Conservation (phyloP, 1,139 yeast genomes). For the Scheffersomyces illinoinensis region DNA sequence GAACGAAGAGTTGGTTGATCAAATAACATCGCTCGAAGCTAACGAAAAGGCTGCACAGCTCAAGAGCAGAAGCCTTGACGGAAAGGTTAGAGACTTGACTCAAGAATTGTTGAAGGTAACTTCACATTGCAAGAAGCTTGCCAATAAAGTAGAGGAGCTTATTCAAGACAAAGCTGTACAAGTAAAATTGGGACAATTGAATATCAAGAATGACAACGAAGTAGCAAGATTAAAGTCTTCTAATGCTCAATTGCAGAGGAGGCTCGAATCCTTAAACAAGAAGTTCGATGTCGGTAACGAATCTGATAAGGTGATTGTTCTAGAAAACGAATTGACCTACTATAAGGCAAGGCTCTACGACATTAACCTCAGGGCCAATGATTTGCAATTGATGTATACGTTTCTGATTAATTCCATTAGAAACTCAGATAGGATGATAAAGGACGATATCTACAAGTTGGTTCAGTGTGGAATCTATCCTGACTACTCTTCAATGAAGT, state of each 20-base stretch:
- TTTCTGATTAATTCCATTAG: constrained; percentile 50
- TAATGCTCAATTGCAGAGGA: constrained; percentile 17
- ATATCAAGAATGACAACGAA: constrained; percentile 11
- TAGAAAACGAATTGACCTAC: constrained; percentile 32
- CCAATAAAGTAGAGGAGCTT: constrained; percentile 28
- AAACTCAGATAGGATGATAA: constrained; percentile 39
- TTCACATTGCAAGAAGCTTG: constrained; percentile 31
- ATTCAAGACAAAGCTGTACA: constrained; percentile 6
- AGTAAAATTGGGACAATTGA: constrained; percentile 13
- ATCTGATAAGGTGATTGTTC: constrained; percentile 8
- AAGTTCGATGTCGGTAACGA: constrained; percentile 5
- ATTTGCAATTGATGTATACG: constrained; percentile 52
- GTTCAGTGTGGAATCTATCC: constrained; percentile 54
- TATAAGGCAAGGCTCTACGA: constrained; percentile 42
- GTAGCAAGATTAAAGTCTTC: constrained; percentile 13
- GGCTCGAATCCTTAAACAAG: constrained; percentile 18
- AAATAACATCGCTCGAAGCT: constrained; percentile 21
- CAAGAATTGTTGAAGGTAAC: constrained; percentile 28
- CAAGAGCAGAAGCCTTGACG: constrained; percentile 10
- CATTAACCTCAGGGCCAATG: constrained; percentile 40
- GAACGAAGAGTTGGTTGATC: constrained; percentile 17
- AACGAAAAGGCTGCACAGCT: constrained; percentile 11
- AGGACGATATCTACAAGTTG: constrained; percentile 44
- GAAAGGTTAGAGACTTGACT: constrained; percentile 17
- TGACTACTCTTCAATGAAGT: constrained; percentile 30